Evolutionary conservation across 768 basidiomycete genomes (phyloP).

Genomic region (Lyophyllum semitale): DNA sequence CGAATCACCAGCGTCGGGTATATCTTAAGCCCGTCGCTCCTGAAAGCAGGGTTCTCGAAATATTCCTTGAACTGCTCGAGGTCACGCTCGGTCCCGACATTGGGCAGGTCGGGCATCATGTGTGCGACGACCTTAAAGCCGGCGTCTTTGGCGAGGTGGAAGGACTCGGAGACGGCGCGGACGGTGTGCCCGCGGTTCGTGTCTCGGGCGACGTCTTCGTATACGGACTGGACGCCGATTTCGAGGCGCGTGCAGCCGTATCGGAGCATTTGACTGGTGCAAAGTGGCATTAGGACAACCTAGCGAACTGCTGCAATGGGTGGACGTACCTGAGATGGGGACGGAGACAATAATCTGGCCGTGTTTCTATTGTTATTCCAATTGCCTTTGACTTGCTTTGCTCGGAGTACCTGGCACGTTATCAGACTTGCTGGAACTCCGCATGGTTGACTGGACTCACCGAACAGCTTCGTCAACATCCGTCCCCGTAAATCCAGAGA

Average conservation of each 20-base stretch:
- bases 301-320: neutral
- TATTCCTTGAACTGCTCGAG: slow-evolving; percentile 99
- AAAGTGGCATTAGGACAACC: neutral
- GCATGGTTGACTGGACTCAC: slow-evolving; percentile 31
- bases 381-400: slow-evolving; percentile 98
- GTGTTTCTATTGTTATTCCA: slow-evolving; percentile 97
- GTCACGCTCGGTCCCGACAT: slow-evolving; percentile 96
- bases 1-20: slow-evolving; percentile 98
- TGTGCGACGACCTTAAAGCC: slow-evolving; percentile 99
- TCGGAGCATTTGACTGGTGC: slow-evolving; percentile 89
- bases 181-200: slow-evolving; percentile 99
- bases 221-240: slow-evolving; percentile 98
- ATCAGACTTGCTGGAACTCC: neutral
- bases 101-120: slow-evolving; percentile 99
- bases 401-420: slow-evolving; percentile 74
- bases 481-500: slow-evolving; percentile 91
- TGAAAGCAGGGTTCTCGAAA: slow-evolving; percentile 97
- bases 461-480: slow-evolving; percentile 96
- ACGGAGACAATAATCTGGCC: slow-evolving; percentile 96
- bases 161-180: slow-evolving; percentile 93
- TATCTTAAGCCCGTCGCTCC: slow-evolving; percentile 96
- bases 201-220: slow-evolving; percentile 98
- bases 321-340: slow-evolving; percentile 81
- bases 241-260: slow-evolving; percentile 98
- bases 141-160: slow-evolving; percentile 97